These are phyloP conservation scores for Chrysoporthe austroafricana DNA, from an alignment of 2,329 filamentous ascomycete genomes.

Conservation along the genomic window DNA sequence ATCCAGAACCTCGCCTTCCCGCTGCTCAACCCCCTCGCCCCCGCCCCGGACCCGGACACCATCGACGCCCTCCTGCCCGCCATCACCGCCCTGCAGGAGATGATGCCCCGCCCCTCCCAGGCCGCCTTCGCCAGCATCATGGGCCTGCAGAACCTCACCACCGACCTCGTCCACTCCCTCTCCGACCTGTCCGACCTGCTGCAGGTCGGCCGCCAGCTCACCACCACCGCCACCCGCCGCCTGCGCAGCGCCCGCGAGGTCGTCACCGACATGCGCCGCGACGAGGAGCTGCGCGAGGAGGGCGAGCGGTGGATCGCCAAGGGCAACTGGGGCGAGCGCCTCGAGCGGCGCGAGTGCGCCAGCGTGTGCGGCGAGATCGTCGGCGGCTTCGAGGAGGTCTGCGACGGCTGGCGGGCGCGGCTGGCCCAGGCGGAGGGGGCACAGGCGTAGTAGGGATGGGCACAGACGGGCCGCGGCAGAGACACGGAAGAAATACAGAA, in stretches of 20 bases:
- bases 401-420: slow-evolving; percentile 79
- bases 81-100: slow-evolving; percentile 65
- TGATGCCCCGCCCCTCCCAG: slow-evolving; percentile 68
- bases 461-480: background rate
- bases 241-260: slow-evolving; percentile 83
- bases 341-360: slow-evolving; percentile 80
- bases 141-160: slow-evolving; percentile 70
- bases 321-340: slow-evolving; percentile 80
- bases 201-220: slow-evolving; percentile 91
- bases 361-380: slow-evolving; percentile 85
- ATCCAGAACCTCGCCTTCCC: slow-evolving; percentile 74
- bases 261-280: slow-evolving; percentile 80
- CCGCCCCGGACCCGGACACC: slow-evolving; percentile 64
- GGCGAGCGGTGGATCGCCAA: slow-evolving; percentile 80
- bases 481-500: no score
- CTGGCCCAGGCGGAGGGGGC: slow-evolving; percentile 64
- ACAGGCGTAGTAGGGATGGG: slow-evolving; percentile 37
- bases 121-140: slow-evolving; percentile 68
- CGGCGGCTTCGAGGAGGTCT: slow-evolving; percentile 89
- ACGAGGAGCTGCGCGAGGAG: slow-evolving; percentile 81
- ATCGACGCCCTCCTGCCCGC: slow-evolving; percentile 73
- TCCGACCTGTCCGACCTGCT: slow-evolving; percentile 88
- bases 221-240: slow-evolving; percentile 77
- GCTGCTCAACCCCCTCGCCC: slow-evolving; percentile 69
- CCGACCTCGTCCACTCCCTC: slow-evolving; percentile 77